Conservation (phyloP, 257 asterid species). For the Solanum etuberosum region DNA sequence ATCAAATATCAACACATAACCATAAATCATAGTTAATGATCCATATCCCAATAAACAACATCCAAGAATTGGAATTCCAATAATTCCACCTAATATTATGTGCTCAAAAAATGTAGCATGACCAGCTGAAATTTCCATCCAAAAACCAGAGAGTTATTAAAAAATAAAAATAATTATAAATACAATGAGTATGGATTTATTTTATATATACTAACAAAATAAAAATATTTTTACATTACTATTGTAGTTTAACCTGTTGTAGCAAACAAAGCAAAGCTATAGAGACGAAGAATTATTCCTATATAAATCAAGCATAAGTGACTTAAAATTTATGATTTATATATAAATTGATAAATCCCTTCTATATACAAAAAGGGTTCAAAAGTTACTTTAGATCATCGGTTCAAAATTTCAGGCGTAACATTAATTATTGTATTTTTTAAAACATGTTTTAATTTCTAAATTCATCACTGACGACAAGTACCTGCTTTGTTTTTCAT, state of each 20-base stretch:
- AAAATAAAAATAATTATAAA: not conserved
- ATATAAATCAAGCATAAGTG: not conserved
- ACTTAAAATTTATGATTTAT: not conserved
- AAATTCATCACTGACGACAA: not conserved
- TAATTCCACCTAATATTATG: conserved; percentile 34
- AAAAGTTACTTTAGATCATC: not conserved
- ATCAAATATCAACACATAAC: conserved; percentile 56
- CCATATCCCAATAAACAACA: conserved; percentile 53
- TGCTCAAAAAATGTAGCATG: conserved; percentile 75
- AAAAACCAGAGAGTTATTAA: not conserved
- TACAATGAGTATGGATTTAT: not conserved
- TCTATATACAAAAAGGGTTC: not conserved
- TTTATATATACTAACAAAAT: not conserved
- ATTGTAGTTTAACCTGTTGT: not conserved
- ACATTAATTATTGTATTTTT: not conserved
- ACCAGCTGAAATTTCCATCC: conserved; percentile 49
- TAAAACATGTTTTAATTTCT: not conserved
- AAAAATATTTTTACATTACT: not conserved
- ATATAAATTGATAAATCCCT: not conserved
- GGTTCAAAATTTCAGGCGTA: not conserved
- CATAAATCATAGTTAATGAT: conserved; percentile 56
- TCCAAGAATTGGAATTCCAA: conserved; percentile 62
- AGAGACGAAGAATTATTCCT: not conserved
- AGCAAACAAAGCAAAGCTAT: not conserved
- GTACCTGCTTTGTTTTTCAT: not conserved